These are phyloP conservation scores for Mucor piriformis DNA, from an alignment of 371 early-diverging fungal species.

Conservation along the genomic window DNA sequence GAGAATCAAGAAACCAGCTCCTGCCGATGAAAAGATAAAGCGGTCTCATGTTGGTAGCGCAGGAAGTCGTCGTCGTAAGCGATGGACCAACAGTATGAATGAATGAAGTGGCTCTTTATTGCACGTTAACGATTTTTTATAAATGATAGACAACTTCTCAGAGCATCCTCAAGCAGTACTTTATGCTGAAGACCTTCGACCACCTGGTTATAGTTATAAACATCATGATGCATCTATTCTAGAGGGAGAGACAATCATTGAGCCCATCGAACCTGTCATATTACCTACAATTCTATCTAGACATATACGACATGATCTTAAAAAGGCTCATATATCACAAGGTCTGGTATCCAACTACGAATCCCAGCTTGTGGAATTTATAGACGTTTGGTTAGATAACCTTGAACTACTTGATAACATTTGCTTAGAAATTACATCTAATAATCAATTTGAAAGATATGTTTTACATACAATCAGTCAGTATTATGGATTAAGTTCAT, in stretches of 20 bases:
- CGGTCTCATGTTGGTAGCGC: conserved; percentile 35
- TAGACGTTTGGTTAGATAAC: conserved; percentile 19
- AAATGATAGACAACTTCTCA: conserved; percentile 31
- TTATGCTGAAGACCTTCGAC: conserved; percentile 36
- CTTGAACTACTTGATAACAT: conserved; percentile 9
- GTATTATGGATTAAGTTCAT: conserved; percentile 34
- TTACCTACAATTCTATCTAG: conserved; percentile 14
- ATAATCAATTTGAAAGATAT: conserved; percentile 33
- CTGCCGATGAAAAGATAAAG: conserved; percentile 8
- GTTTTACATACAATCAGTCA: conserved; percentile 34
- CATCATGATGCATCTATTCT: neutral
- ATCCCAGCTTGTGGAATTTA: conserved; percentile 27
- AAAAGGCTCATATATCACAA: conserved; percentile 34
- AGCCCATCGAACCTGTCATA: neutral
- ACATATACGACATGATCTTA: conserved; percentile 25
- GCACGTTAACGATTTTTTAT: too few species aligned
- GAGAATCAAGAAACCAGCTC: neutral
- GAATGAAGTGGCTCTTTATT: too few species aligned
- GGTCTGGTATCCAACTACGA: conserved; percentile 32
- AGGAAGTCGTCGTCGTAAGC: conserved; percentile 35
- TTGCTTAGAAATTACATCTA: conserved; percentile 23
- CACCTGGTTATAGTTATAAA: conserved; percentile 33
- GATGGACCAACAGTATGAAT: conserved; percentile 40
- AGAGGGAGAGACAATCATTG: neutral
- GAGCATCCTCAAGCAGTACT: conserved; percentile 41